These are phyloP conservation scores for Hymenoscyphus occultus DNA, from an alignment of 2,329 filamentous ascomycete species.

Conservation along the genomic window DNA sequence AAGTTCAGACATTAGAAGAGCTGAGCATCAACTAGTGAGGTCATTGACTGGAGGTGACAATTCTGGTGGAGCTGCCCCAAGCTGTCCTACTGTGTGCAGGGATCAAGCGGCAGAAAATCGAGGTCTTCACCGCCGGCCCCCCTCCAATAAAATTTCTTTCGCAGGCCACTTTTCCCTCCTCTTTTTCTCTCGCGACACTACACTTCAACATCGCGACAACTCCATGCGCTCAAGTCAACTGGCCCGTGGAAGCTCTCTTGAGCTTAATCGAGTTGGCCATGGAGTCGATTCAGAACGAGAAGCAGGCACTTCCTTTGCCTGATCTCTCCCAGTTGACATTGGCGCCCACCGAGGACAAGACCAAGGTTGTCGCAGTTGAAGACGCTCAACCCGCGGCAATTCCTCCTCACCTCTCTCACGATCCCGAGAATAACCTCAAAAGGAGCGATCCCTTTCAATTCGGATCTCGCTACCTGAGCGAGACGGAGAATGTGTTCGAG, in stretches of 20 bases:
- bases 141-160: conserved; percentile 7
- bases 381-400: conserved; percentile 13
- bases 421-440: conserved; percentile 68
- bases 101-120: conserved; percentile 10
- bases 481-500: conserved; percentile 87
- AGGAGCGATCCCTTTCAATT: conserved; percentile 93
- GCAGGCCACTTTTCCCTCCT: background rate
- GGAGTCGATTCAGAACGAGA: conserved; percentile 17
- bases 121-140: conserved; percentile 10
- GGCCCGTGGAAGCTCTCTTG: background rate
- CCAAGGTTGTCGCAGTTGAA: conserved; percentile 19
- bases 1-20: background rate
- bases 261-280: conserved; percentile 8
- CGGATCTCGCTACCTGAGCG: conserved; percentile 78
- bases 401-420: conserved; percentile 35
- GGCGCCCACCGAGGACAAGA: conserved; percentile 19
- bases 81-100: background rate
- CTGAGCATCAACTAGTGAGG: conserved; percentile 13
- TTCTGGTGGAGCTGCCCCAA: background rate
- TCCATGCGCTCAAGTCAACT: conserved; percentile 2
- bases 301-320: conserved; percentile 14
- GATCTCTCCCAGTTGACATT: conserved; percentile 22
- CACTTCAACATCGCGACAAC: conserved; percentile 8
- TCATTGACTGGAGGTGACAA: conserved; percentile 10
- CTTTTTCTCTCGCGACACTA: background rate